phyloP scores from a whole-genome alignment of 163 green algal species.

The Scenedesmus sp. region DNA sequence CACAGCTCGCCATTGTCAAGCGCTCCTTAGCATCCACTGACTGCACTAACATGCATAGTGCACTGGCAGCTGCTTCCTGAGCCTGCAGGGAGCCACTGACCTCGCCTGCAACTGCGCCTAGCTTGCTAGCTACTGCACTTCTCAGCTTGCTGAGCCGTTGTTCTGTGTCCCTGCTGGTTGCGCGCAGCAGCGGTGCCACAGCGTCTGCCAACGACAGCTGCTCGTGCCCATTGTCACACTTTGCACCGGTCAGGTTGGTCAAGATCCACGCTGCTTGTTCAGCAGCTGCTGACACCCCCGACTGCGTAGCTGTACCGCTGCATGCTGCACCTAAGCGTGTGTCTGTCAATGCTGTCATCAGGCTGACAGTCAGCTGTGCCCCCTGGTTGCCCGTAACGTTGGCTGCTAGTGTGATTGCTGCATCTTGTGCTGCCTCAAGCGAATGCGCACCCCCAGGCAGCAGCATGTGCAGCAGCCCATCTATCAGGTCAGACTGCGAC shows the following conservation, averaged over 20 bases:
- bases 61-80: neutral
- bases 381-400: neutral
- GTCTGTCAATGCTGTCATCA: neutral
- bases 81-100: neutral
- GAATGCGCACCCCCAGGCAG: neutral
- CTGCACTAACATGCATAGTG: neutral
- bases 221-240: neutral
- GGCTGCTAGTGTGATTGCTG: neutral
- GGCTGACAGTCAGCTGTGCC: neutral
- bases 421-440: neutral
- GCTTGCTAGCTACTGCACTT: neutral
- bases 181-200: neutral
- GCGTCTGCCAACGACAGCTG: neutral
- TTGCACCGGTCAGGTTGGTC: neutral
- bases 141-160: neutral
- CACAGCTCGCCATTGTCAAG: neutral
- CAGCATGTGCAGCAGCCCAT: neutral
- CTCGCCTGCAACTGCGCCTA: neutral
- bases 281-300: neutral
- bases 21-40: neutral
- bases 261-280: neutral
- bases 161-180: neutral
- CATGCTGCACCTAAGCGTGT: neutral
- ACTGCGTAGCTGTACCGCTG: neutral
- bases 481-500: neutral